Conservation (phyloP, 2,329 filamentous ascomycete species). For the Fusarium piperis region DNA sequence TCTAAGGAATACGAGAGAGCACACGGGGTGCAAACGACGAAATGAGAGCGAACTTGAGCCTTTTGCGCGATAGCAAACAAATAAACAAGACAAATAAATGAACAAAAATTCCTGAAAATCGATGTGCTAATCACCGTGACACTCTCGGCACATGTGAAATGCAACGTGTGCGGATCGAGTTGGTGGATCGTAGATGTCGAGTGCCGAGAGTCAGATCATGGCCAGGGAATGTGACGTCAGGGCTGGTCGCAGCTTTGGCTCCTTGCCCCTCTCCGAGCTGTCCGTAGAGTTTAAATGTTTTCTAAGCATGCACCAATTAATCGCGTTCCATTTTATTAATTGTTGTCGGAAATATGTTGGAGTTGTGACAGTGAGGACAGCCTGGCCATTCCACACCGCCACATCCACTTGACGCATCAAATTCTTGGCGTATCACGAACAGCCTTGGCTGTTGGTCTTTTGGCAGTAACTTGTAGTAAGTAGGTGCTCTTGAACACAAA, state of each 20-base stretch:
- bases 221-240: background rate
- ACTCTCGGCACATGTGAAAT: background rate
- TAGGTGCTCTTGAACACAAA: no score
- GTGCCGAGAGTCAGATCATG: background rate
- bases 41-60: background rate
- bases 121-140: background rate
- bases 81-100: background rate
- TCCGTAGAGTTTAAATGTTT: background rate
- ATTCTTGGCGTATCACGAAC: background rate
- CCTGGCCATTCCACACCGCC: background rate
- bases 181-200: background rate
- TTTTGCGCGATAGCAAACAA: background rate
- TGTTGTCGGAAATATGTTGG: background rate
- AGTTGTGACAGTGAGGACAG: background rate
- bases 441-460: background rate
- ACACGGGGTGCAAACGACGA: background rate
- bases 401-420: background rate
- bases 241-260: background rate
- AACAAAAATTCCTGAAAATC: background rate
- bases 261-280: background rate
- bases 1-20: background rate
- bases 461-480: background rate
- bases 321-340: background rate
- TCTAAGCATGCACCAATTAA: fast-evolving
- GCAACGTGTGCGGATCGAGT: background rate